Base-by-base conservation (phyloP, 768 basidiomycete genomes). In the Gymnopilus junonius region DNA sequence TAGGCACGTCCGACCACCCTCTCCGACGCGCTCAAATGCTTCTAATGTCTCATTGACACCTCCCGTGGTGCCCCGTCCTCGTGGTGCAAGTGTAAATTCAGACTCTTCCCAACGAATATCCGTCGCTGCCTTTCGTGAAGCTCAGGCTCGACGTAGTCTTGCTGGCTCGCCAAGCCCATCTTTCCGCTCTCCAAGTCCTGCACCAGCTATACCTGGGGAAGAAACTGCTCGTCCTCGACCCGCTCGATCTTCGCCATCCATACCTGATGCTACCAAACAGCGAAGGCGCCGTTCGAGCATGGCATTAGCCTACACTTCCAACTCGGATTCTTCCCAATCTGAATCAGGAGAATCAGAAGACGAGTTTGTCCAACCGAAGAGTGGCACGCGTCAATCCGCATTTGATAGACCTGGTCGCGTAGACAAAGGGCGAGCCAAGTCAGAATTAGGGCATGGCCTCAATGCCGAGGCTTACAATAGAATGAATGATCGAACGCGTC, bases 61-160 rank as follows among this genome's bases (percentile, higher is more conserved):
- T 1, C 80, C 85, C 4, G 75, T 79, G 3, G 48, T 51, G 27
- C 77, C 83, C 25, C 83, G 88, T 11, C 77, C 83, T 20, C 83
- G 91, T 67, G 85, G 81, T 21, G 77, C 79, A 45, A 89, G 89
- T 73, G 67, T 80, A 63, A 82, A 83, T 17, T 89, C 89, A 3
- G 88, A 91, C 40, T 79, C 86, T 5, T 87, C 87, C 1, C 91
- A 91, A 65, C 84, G 90, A 57, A 93, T 93, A 25, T 90, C 90
- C 8, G 88, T 93, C 32, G 92, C 90, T 2, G 92, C 92, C 2
- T 93, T 93, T 71, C 85, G 89, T 58, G 91, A 93, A 77, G 90
- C 85, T 20, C 89, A 91, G 59, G 88, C 90, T 4, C 78, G 90
- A 42, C 81, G 88, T 51, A 87, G 87, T 66, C 74, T 80, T 27